Conservation (phyloP, 2,329 filamentous ascomycete species). For the Nemania sp. region DNA sequence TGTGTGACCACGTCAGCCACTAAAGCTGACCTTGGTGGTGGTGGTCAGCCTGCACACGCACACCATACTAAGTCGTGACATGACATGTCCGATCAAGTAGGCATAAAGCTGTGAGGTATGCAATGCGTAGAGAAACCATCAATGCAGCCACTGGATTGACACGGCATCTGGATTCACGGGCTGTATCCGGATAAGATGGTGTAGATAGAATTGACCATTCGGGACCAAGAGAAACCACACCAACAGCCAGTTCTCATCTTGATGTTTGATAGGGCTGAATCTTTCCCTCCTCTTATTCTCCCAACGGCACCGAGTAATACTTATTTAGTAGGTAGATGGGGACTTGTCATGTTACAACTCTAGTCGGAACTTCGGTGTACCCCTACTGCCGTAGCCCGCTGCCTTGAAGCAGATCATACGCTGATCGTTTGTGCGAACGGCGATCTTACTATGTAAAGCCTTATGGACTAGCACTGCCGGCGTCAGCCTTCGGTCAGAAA, state of each 20-base stretch:
- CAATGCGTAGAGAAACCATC: background rate
- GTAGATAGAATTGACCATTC: constrained; percentile 6
- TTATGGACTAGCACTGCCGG: constrained; percentile 13
- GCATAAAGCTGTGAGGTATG: background rate
- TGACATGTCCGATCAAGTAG: background rate
- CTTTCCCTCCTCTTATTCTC: background rate
- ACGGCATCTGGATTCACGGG: background rate
- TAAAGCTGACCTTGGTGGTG: constrained; percentile 19
- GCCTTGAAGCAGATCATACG: constrained; percentile 32
- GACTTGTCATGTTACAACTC: constrained; percentile 5
- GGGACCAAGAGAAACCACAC: background rate
- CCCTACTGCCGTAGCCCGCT: constrained; percentile 9
- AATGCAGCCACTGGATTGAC: background rate
- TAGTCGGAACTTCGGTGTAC: background rate
- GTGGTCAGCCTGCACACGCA: constrained; percentile 29
- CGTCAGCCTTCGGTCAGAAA: constrained; percentile 19
- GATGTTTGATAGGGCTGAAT: background rate
- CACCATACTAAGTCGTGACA: background rate
- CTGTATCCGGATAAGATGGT: constrained; percentile 17
- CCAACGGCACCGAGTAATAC: background rate
- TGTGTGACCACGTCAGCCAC: constrained; percentile 35
- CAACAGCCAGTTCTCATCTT: background rate
- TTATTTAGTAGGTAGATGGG: constrained; percentile 1
- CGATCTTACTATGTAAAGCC: constrained; percentile 21
- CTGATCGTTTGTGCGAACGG: constrained; percentile 24